Evolutionary conservation across 257 asterid genomes (phyloP).

Genomic region (Ilex aquifolium): DNA sequence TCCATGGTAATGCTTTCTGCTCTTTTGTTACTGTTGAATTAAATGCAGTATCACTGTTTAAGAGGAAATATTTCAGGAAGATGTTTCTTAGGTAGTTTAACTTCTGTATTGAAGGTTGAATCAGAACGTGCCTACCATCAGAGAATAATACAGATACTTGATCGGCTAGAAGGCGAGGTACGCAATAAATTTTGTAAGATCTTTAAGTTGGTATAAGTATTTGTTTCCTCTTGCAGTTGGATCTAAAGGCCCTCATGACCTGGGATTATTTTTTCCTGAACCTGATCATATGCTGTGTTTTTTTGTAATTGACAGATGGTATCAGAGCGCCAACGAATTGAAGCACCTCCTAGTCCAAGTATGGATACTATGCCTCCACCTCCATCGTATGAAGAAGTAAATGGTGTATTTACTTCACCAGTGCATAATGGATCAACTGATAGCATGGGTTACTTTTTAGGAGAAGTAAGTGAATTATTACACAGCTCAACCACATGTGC

Average conservation of each 20-base stretch:
- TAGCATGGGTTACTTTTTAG: slow-evolving; percentile 93
- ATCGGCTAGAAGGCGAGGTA: slow-evolving; percentile 91
- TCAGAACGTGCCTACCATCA: slow-evolving; percentile 93
- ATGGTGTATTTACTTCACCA: slow-evolving; percentile 66
- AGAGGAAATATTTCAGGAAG: slow-evolving; percentile 2
- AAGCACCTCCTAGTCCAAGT: slow-evolving; percentile 76
- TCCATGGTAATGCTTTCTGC: slow-evolving; percentile 56
- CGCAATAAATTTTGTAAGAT: slow-evolving; percentile 3
- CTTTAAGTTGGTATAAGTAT: neutral
- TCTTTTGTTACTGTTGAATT: neutral
- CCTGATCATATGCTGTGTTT: neutral
- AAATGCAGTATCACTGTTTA: neutral
- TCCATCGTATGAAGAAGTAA: slow-evolving; percentile 90
- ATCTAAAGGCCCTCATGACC: neutral
- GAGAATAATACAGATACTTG: slow-evolving; percentile 82
- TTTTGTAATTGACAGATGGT: slow-evolving; percentile 46
- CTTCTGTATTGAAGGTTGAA: slow-evolving; percentile 62
- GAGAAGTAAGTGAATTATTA: slow-evolving; percentile 52
- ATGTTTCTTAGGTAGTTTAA: slow-evolving; percentile 10
- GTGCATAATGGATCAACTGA: slow-evolving; percentile 78
- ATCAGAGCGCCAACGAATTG: slow-evolving; percentile 87
- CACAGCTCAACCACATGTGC: no score
- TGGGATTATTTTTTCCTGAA: neutral
- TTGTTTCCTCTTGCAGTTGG: neutral
- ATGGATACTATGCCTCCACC: slow-evolving; percentile 69